These are phyloP conservation scores for Aspergillus puulaauensis DNA, from an alignment of 2,329 filamentous ascomycete genomes.

Conservation along the genomic window DNA sequence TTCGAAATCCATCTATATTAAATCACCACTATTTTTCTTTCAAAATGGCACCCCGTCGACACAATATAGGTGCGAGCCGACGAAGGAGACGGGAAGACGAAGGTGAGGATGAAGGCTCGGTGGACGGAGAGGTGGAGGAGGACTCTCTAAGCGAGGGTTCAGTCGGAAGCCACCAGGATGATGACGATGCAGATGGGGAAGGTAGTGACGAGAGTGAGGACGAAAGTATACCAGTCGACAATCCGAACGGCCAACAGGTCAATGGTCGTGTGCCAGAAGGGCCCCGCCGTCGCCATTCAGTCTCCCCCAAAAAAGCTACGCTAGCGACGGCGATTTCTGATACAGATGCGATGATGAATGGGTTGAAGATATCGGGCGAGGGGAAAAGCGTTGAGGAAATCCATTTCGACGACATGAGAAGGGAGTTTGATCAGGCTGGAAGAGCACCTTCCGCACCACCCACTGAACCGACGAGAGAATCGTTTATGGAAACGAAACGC, in stretches of 20 bases:
- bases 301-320: slow-evolving; percentile 30
- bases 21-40: slow-evolving; percentile 2
- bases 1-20: neutral
- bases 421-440: slow-evolving; percentile 28
- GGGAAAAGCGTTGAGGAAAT: slow-evolving; percentile 41
- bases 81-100: slow-evolving; percentile 48
- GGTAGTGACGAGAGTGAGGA: slow-evolving; percentile 58
- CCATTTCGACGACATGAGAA: slow-evolving; percentile 51
- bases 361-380: slow-evolving; percentile 50
- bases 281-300: slow-evolving; percentile 36
- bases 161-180: slow-evolving; percentile 56
- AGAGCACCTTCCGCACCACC: slow-evolving; percentile 42
- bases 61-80: slow-evolving; percentile 46
- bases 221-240: slow-evolving; percentile 39
- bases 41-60: slow-evolving; percentile 46
- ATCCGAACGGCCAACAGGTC: slow-evolving; percentile 22
- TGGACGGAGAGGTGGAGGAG: slow-evolving; percentile 55
- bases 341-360: slow-evolving; percentile 63
- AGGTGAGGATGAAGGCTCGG: slow-evolving; percentile 49
- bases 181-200: slow-evolving; percentile 60
- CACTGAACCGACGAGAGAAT: slow-evolving; percentile 49
- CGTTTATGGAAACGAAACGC: slow-evolving; percentile 68
- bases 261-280: slow-evolving; percentile 30
- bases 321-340: slow-evolving; percentile 49
- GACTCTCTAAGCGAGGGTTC: slow-evolving; percentile 66